phyloP scores from a whole-genome alignment of 768 basidiomycete species.

The Cyclocybe cylindracea region DNA sequence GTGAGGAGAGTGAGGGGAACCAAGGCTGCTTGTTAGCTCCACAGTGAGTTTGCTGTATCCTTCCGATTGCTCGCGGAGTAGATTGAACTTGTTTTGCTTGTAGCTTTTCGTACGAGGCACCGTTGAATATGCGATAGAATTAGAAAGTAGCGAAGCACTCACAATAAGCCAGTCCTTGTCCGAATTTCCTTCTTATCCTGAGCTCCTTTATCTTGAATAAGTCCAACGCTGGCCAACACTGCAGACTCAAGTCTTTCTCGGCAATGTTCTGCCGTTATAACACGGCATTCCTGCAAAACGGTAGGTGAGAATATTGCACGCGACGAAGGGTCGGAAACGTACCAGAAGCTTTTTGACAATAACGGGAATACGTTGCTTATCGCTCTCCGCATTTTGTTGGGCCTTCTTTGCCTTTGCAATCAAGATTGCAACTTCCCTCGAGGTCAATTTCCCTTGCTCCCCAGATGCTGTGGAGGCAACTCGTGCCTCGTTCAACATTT shows the following conservation, averaged over 20 bases:
- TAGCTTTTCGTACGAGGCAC: conserved; percentile 52
- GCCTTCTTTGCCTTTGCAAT: conserved; percentile 42
- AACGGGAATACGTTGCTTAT: conserved; percentile 59
- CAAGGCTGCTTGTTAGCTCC: conserved; percentile 78
- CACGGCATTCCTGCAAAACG: conserved; percentile 48
- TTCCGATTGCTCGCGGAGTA: conserved; percentile 95
- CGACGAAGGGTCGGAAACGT: conserved; percentile 23
- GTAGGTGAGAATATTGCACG: conserved; percentile 4
- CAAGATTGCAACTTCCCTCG: conserved; percentile 19
- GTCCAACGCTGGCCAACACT: conserved; percentile 60
- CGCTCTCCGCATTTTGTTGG: conserved; percentile 57
- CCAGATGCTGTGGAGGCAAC: conserved; percentile 33
- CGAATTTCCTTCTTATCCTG: conserved; percentile 82
- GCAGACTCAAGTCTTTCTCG: conserved; percentile 74
- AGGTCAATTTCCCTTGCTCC: conserved; percentile 30
- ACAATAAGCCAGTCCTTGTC: conserved; percentile 82
- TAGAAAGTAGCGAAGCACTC: conserved; percentile 31
- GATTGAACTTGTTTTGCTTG: conserved; percentile 98
- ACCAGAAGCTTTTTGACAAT: conserved; percentile 67
- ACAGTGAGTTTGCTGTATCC: conserved; percentile 93
- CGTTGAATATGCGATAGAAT: conserved; percentile 3
- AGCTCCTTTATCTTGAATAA: conserved; percentile 65
- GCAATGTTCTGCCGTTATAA: conserved; percentile 62
- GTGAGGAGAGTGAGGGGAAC: conserved; percentile 67
- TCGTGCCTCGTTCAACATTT: conserved; percentile 60